Evolutionary conservation across 345 rosid genomes (phyloP), one percentile per base, ranked within the genome.

Genomic region (Populus ilicifolia): DNA sequence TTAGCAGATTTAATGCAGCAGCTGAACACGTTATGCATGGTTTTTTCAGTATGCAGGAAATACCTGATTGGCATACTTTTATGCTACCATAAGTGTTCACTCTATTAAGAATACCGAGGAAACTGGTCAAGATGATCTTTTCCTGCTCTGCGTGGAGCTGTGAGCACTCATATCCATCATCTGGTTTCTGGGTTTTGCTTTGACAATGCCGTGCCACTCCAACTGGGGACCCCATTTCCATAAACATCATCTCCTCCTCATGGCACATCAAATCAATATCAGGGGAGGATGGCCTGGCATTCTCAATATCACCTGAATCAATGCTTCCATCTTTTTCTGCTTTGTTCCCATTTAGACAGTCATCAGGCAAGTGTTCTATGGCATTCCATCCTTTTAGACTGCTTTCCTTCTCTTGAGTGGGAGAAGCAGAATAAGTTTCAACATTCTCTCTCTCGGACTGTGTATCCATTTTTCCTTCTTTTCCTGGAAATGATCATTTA

Each of bases 201-300:
- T 65, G 62, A 64, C 36, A 18, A 17, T n/a, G 27, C 7, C 12
- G 17, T 75, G 62, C 33, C 30, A 13, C 16, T 41, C 75, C 79
- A 64, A 68, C 66, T 71, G 70, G 44, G 21, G 81, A 61, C 36
- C 54, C 66, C 44, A 80, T 77, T 79, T 78, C 79, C 39, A 54
- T 36, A 61, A 86, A 75, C 11, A 43, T 46, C 18, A 76, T 69
- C 75, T 85, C 89, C 71, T 90, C 85, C 52, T 90, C 94, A 77
- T 89, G 89, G 83, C 94, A 90, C 91, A 87, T 84, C 84, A 87
- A 78, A 75, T 89, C 89, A 17, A 87, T 89, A 71, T 83, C 92
- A 62, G 90, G 90, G 72, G 89, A 89, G 69, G 81, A 1, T 20
- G 87, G 86, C 66, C 74, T 75, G 77, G 72, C 84, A 63, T 74